These are phyloP conservation scores for Paecilomyces formosus DNA, from an alignment of 2,329 filamentous ascomycete species.

Conservation along the genomic window DNA sequence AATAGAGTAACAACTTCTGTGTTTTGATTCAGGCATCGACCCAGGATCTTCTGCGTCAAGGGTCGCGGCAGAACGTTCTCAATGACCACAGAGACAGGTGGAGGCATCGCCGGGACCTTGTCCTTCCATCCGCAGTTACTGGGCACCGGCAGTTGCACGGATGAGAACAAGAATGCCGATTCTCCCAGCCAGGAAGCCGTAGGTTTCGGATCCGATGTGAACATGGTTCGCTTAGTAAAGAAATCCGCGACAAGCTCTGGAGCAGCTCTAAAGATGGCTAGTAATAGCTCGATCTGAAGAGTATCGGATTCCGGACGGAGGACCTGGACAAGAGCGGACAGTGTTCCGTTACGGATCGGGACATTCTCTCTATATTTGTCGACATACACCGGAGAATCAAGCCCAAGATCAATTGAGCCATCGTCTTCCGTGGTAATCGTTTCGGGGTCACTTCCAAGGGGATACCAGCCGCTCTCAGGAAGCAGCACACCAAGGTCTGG, in stretches of 20 bases:
- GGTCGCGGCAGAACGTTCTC: constrained; percentile 82
- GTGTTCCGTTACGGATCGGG: constrained; percentile 68
- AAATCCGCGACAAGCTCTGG: constrained; percentile 87
- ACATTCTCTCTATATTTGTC: constrained; percentile 59
- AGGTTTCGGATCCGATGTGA: constrained; percentile 84
- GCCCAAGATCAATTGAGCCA: constrained; percentile 52
- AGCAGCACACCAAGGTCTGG: constrained; percentile 66
- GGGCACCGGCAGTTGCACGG: constrained; percentile 68
- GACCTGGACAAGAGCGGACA: constrained; percentile 71
- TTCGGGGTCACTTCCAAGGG: constrained; percentile 58
- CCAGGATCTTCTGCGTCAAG: constrained; percentile 70
- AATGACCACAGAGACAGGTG: constrained; percentile 69
- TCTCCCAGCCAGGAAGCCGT: constrained; percentile 94
- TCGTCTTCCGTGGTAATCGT: constrained; percentile 40
- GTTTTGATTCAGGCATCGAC: constrained; percentile 69
- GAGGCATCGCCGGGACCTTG: constrained; percentile 59
- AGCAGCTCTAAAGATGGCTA: constrained; percentile 69
- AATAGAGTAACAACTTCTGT: constrained; percentile 79
- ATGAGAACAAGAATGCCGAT: constrained; percentile 77
- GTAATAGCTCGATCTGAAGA: constrained; percentile 72
- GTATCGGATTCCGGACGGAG: constrained; percentile 77
- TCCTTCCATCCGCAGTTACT: constrained; percentile 60
- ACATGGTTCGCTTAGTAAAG: constrained; percentile 70
- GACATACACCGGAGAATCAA: constrained; percentile 64
- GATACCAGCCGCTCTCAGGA: constrained; percentile 76